A percentile compares a stretch with the other conserved stretches of the same genome.
These are phyloP conservation scores for Cyberlindnera misumaiensis DNA, from an alignment of 805 yeast genomes.

Conservation along the genomic window DNA sequence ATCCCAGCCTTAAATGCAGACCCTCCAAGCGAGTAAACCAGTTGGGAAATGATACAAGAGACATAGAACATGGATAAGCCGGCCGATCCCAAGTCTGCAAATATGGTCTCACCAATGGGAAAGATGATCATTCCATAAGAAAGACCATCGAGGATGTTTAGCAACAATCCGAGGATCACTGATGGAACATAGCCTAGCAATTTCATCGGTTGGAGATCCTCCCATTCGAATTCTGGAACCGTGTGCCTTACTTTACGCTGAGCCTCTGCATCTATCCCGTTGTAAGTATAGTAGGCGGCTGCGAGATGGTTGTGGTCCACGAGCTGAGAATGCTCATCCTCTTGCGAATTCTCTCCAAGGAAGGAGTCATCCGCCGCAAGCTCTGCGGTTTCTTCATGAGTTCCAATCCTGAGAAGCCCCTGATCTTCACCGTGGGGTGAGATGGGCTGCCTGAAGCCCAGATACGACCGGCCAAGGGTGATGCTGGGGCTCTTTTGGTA, in stretches of 20 bases:
- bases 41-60: slow-evolving; percentile 83
- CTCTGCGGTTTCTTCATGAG: slow-evolving; percentile 49
- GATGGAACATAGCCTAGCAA: slow-evolving; percentile 48
- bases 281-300: slow-evolving; percentile 9
- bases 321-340: slow-evolving; percentile 7
- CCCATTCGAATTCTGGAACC: slow-evolving; percentile 9
- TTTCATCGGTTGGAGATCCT: slow-evolving; percentile 11
- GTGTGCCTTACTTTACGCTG: slow-evolving; percentile 1
- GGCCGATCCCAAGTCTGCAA: slow-evolving; percentile 73
- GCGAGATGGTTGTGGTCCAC: slow-evolving; percentile 5
- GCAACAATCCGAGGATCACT: slow-evolving; percentile 74
- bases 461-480: slow-evolving; percentile 20
- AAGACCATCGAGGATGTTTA: slow-evolving; percentile 87
- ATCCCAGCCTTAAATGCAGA: slow-evolving; percentile 86
- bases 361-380: slow-evolving; percentile 54
- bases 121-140: slow-evolving; percentile 97
- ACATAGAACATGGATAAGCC: slow-evolving; percentile 94
- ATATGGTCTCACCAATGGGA: slow-evolving; percentile 78
- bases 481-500: slow-evolving; percentile 8
- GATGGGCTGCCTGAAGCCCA: slow-evolving; percentile 18
- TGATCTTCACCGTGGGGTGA: neutral
- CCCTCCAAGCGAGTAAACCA: slow-evolving; percentile 84
- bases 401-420: neutral
- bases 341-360: slow-evolving; percentile 9
- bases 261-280: slow-evolving; percentile 4